These are phyloP conservation scores for Chlamydomonas schloesseri DNA, from an alignment of 139 green algal species.

Conservation along the genomic window DNA sequence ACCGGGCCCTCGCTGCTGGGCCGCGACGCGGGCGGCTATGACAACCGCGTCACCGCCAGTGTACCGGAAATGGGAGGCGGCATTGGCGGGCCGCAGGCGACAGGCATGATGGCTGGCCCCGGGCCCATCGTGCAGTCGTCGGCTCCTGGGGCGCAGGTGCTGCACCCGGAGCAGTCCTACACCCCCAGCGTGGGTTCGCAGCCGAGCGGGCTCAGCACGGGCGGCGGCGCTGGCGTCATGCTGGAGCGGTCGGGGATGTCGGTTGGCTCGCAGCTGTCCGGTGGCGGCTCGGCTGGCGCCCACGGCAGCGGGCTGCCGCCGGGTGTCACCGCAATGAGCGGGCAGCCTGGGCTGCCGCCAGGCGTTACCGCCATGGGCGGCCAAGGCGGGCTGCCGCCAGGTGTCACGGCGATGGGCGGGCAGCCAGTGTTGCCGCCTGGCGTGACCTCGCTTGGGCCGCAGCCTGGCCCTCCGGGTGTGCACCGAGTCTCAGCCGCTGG, in stretches of 20 bases:
- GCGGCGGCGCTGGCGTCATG: no score
- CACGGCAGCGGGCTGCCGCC: not conserved
- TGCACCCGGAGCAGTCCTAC: conserved; percentile 24
- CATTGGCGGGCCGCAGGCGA: not conserved
- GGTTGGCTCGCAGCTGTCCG: not conserved
- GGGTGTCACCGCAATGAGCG: not conserved
- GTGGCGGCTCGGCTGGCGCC: not conserved
- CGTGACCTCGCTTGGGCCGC: not conserved
- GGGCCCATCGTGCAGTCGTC: conserved; percentile 9
- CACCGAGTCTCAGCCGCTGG: no score
- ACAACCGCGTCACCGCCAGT: conserved; percentile 4
- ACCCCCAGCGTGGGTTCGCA: not conserved
- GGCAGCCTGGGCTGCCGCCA: conserved; percentile 6
- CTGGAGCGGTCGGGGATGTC: conserved; percentile 2
- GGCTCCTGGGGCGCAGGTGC: not conserved
- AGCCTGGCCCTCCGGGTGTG: no score
- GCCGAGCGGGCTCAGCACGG: conserved; percentile 3
- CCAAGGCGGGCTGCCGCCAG: not conserved
- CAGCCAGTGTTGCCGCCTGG: not conserved
- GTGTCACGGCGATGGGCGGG: not conserved
- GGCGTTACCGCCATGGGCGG: not conserved
- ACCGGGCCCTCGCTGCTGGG: not conserved
- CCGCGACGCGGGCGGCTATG: not conserved
- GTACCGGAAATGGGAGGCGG: conserved; percentile 32
- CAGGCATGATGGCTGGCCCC: not conserved